Evolutionary conservation across 805 yeast genomes (phyloP).

Genomic region (Lachancea sp.): DNA sequence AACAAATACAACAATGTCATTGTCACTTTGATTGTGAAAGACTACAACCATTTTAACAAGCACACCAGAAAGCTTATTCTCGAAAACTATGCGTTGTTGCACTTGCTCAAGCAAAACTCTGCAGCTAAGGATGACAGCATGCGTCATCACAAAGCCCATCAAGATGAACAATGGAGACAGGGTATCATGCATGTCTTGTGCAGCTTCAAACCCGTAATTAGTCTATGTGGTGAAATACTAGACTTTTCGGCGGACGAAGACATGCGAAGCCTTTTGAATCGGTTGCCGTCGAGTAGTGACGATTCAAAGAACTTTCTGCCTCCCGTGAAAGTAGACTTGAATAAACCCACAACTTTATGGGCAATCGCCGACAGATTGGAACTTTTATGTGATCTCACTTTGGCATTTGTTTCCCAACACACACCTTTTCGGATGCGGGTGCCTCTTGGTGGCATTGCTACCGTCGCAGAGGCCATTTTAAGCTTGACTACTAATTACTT

Average conservation of each 20-base stretch:
- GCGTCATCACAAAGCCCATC: slow-evolving; percentile 31
- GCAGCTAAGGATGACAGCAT: slow-evolving; percentile 28
- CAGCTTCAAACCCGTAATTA: slow-evolving; percentile 49
- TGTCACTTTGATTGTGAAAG: slow-evolving; percentile 31
- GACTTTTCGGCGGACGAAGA: slow-evolving; percentile 53
- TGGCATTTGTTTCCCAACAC: slow-evolving; percentile 42
- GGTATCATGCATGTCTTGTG: slow-evolving; percentile 43
- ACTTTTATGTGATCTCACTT: slow-evolving; percentile 40
- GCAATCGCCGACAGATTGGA: slow-evolving; percentile 47
- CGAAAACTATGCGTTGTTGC: slow-evolving; percentile 49
- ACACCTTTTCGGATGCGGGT: slow-evolving; percentile 52
- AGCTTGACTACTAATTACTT: slow-evolving; percentile 51
- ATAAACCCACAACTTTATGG: slow-evolving; percentile 45
- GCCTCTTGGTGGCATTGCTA: slow-evolving; percentile 55
- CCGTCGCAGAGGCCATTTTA: slow-evolving; percentile 47
- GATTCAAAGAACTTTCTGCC: slow-evolving; percentile 35
- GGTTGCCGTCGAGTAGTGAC: slow-evolving; percentile 31
- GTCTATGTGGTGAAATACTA: slow-evolving; percentile 53
- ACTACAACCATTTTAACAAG: slow-evolving; percentile 36
- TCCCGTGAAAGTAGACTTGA: slow-evolving; percentile 52
- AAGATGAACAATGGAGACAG: slow-evolving; percentile 41
- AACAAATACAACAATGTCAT: slow-evolving; percentile 50
- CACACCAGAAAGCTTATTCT: slow-evolving; percentile 39
- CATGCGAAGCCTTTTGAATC: slow-evolving; percentile 34
- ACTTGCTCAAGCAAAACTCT: slow-evolving; percentile 49